Percentiles rank a stretch among this genome's conserved stretches.
These are phyloP conservation scores for Aspergillus vadensis DNA, from an alignment of 2,329 filamentous ascomycete species.

Conservation along the genomic window DNA sequence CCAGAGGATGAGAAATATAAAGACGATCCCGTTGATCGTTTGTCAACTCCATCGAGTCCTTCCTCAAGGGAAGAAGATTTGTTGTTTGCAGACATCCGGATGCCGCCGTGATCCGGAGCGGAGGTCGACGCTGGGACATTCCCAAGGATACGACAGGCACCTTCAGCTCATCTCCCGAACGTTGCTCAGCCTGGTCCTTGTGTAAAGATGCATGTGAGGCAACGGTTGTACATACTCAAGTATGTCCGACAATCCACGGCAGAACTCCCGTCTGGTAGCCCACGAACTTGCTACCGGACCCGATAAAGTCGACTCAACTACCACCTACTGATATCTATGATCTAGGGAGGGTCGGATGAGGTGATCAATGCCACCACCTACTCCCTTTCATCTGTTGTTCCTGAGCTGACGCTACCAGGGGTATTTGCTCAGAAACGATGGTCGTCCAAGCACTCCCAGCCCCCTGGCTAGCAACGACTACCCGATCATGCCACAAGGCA, in stretches of 20 bases:
- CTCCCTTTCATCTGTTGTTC: background rate
- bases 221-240: constrained; percentile 15
- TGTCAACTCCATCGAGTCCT: background rate
- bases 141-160: background rate
- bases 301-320: constrained; percentile 5
- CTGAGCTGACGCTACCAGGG: too few species aligned
- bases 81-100: background rate
- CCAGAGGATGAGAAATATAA: background rate
- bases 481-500: constrained; percentile 16
- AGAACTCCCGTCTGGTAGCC: background rate
- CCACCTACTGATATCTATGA: background rate
- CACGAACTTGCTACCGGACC: background rate
- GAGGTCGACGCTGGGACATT: background rate
- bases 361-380: background rate
- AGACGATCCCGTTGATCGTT: background rate
- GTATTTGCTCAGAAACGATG: background rate
- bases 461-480: background rate
- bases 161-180: background rate
- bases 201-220: constrained; percentile 8
- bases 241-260: background rate
- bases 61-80: background rate
- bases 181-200: constrained; percentile 2
- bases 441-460: background rate
- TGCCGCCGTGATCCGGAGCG: background rate
- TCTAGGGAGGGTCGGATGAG: background rate